Conservation (phyloP, 1,139 yeast genomes). For the Yamadazyma dendronema region DNA sequence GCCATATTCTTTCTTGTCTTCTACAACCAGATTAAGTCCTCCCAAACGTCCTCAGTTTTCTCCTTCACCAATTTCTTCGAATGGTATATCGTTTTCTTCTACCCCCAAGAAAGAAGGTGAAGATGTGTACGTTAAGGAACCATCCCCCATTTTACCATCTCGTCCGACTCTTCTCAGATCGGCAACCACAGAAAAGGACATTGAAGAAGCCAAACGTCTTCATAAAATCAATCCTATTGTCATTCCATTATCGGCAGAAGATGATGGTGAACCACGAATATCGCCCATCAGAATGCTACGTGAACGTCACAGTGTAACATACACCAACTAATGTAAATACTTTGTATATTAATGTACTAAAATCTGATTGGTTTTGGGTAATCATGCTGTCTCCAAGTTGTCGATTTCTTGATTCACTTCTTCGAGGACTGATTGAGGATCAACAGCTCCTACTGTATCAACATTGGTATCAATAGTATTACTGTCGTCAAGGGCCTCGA, state of each 20-base stretch:
- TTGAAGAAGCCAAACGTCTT: slow-evolving; percentile 39
- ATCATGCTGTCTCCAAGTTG: slow-evolving; percentile 12
- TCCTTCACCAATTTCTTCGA: slow-evolving; percentile 31
- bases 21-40: slow-evolving; percentile 18
- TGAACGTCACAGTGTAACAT: slow-evolving; percentile 18
- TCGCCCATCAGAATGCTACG: slow-evolving; percentile 33
- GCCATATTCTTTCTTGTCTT: slow-evolving; percentile 6
- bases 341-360: no score
- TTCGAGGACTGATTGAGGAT: slow-evolving; percentile 7
- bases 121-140: not conserved
- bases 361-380: no score
- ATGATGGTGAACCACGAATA: slow-evolving; percentile 29
- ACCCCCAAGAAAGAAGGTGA: slow-evolving; percentile 4
- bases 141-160: not conserved
- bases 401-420: slow-evolving; percentile 20
- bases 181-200: slow-evolving; percentile 14
- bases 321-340: not conserved
- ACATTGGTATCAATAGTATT: slow-evolving; percentile 2
- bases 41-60: slow-evolving; percentile 35
- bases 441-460: slow-evolving; percentile 9
- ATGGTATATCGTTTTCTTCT: slow-evolving; percentile 12
- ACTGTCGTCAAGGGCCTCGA: no score
- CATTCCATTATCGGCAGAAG: slow-evolving; percentile 36
- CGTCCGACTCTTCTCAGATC: slow-evolving; percentile 1
- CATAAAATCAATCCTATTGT: slow-evolving; percentile 39